Percentiles rank a stretch among this genome's conserved stretches.
phyloP scores from a whole-genome alignment of 352 stramenopile species.

The Phytophthora syringae region DNA sequence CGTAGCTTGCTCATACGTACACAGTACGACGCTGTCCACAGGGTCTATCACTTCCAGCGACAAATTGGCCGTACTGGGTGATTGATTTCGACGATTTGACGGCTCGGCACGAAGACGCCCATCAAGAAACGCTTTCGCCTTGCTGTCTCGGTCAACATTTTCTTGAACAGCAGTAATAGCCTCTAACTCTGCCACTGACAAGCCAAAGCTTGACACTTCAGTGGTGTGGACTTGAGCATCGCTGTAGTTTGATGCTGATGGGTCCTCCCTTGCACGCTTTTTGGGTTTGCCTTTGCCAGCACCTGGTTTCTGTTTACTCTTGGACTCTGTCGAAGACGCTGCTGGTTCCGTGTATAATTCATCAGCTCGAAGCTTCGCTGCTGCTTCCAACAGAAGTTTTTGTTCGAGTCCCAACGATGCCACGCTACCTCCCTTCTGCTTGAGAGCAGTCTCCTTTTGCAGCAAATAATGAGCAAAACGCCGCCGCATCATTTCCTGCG shows the following conservation, averaged over 20 bases:
- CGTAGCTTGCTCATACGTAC: conserved; percentile 82
- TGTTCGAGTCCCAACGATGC: conserved; percentile 64
- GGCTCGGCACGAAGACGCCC: conserved; percentile 10
- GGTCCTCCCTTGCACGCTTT: conserved; percentile 40
- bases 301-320: conserved; percentile 22
- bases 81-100: conserved; percentile 10
- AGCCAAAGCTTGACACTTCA: conserved; percentile 75
- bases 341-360: conserved; percentile 44
- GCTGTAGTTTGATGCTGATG: conserved; percentile 26
- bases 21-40: conserved; percentile 66
- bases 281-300: conserved; percentile 25
- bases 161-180: conserved; percentile 42
- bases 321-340: conserved; percentile 1
- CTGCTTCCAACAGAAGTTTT: conserved; percentile 63
- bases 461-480: conserved; percentile 87
- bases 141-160: conserved; percentile 28
- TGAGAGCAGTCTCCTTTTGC: conserved; percentile 63
- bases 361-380: conserved; percentile 52
- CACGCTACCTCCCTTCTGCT: conserved; percentile 56
- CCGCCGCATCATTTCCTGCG: conserved; percentile 78
- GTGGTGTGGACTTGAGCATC: conserved; percentile 36
- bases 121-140: conserved; percentile 30
- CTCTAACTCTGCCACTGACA: conserved; percentile 76
- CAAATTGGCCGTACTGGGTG: conserved; percentile 41
- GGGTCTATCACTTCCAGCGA: conserved; percentile 60